phyloP scores from a whole-genome alignment of 768 basidiomycete genomes.

The Collybia mongolica region DNA sequence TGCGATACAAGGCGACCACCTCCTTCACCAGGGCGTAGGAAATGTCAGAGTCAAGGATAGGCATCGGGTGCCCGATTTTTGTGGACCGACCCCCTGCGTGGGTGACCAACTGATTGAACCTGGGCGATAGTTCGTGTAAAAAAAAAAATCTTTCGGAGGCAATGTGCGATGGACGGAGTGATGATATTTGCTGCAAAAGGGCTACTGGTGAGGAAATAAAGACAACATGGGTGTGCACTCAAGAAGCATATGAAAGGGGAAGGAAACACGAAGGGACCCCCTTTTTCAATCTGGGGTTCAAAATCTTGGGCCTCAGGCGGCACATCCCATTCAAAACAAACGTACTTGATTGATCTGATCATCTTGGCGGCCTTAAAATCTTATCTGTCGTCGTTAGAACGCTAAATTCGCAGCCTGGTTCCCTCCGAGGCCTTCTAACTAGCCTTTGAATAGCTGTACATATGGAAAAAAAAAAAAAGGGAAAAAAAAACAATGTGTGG shows the following conservation, averaged over 20 bases:
- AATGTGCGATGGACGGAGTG: not conserved
- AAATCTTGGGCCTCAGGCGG: constrained; percentile 13
- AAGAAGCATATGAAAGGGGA: constrained; percentile 15
- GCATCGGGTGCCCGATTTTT: constrained; percentile 7
- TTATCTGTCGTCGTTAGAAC: constrained; percentile 4
- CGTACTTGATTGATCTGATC: constrained; percentile 16
- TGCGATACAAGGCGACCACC: constrained; percentile 5
- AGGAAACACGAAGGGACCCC: constrained; percentile 15
- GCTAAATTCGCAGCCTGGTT: no score
- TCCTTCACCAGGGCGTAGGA: constrained; percentile 22
- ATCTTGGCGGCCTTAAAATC: constrained; percentile 13
- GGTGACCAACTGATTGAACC: no score
- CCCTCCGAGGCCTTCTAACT: no score
- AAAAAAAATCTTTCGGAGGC: no score
- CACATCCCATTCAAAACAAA: not conserved
- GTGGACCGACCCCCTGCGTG: no score
- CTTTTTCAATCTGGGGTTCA: constrained; percentile 25
- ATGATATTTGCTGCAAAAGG: not conserved
- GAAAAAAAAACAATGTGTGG: no score
- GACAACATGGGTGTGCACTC: constrained; percentile 10
- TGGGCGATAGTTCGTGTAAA: no score
- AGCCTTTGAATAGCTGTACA: constrained; percentile 5
- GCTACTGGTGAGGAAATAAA: constrained; percentile 7
- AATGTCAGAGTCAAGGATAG: constrained; percentile 20
- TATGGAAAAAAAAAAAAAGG: not conserved